Conservation (phyloP, 129 eudicot genomes). For the Deinandra increscens region DNA sequence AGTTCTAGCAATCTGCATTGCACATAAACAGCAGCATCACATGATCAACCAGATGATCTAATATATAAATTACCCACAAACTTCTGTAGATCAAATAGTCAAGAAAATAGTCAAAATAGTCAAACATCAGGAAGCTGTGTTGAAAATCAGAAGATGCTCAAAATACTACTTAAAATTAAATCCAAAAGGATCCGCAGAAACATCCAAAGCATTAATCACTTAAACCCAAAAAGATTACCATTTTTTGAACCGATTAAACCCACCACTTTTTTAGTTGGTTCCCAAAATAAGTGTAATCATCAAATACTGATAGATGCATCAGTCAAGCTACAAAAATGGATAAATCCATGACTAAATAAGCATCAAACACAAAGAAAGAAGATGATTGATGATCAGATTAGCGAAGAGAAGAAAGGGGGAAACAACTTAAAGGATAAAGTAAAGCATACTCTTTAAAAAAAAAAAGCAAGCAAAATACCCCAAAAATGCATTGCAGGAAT, state of each 20-base stretch:
- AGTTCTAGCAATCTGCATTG: constrained; percentile 22
- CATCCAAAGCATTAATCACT: constrained; percentile 7
- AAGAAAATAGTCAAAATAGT: constrained; percentile 12
- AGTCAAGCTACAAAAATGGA: constrained; percentile 22
- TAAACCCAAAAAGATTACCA: constrained; percentile 3
- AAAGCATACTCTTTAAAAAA: constrained; percentile 11
- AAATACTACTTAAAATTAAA: neutral
- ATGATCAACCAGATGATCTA: constrained; percentile 22
- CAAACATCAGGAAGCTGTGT: constrained; percentile 30
- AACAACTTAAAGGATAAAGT: constrained; percentile 18
- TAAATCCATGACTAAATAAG: constrained; percentile 6
- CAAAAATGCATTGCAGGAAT: constrained; percentile 22
- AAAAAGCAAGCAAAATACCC: constrained; percentile 23
- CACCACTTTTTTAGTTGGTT: constrained; percentile 3
- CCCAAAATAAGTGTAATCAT: constrained; percentile 26
- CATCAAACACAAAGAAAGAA: constrained; percentile 9
- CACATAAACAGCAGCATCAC: constrained; percentile 15
- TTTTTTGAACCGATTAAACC: constrained; percentile 29
- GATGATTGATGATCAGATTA: constrained; percentile 23
- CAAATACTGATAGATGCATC: constrained; percentile 18
- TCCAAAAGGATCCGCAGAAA: constrained; percentile 15
- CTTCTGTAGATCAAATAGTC: constrained; percentile 17
- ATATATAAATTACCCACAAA: constrained; percentile 14
- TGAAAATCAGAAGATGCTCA: constrained; percentile 26
- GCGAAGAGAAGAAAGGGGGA: neutral